These are phyloP conservation scores for Aspergillus fructus DNA, from an alignment of 2,329 filamentous ascomycete species.

Conservation along the genomic window DNA sequence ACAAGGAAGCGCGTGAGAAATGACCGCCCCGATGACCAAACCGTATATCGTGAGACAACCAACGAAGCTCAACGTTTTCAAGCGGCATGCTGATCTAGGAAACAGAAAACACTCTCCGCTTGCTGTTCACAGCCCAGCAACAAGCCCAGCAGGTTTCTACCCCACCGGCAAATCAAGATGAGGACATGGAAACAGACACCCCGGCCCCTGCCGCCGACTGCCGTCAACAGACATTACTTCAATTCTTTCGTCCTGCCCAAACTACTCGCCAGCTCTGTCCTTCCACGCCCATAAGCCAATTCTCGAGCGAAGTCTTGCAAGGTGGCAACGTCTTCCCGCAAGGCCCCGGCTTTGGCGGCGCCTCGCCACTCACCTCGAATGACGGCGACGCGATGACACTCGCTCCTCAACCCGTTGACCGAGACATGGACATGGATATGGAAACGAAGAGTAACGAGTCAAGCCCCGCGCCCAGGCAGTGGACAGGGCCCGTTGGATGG, in stretches of 20 bases:
- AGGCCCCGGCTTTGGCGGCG: slow-evolving; percentile 18
- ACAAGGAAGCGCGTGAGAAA: slow-evolving; percentile 61
- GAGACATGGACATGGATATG: slow-evolving; percentile 33
- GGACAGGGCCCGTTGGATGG: slow-evolving; percentile 33
- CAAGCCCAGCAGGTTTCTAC: slow-evolving; percentile 21
- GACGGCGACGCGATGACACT: slow-evolving; percentile 25
- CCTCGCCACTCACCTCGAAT: slow-evolving; percentile 17
- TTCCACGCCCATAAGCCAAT: slow-evolving; percentile 15
- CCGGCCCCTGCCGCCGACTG: slow-evolving; percentile 34
- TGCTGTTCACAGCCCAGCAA: slow-evolving; percentile 43
- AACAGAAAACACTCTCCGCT: slow-evolving; percentile 43
- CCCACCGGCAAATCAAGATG: slow-evolving; percentile 18
- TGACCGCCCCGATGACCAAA: slow-evolving; percentile 56
- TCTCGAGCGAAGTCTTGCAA: slow-evolving; percentile 21
- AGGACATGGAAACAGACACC: slow-evolving; percentile 26
- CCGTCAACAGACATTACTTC: slow-evolving; percentile 40
- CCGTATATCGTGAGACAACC: slow-evolving; percentile 52
- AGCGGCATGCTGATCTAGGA: slow-evolving; percentile 17
- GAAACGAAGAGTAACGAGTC: slow-evolving; percentile 27
- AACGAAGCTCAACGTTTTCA: neutral
- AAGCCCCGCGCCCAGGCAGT: slow-evolving; percentile 20
- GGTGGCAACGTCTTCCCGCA: slow-evolving; percentile 20
- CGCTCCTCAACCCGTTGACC: slow-evolving; percentile 17
- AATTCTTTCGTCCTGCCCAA: slow-evolving; percentile 38
- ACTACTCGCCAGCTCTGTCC: slow-evolving; percentile 17